Evolutionary conservation across 139 green algal genomes (phyloP), one percentile per base, ranked within the genome.

Genomic region (Nannochloris sp.): DNA sequence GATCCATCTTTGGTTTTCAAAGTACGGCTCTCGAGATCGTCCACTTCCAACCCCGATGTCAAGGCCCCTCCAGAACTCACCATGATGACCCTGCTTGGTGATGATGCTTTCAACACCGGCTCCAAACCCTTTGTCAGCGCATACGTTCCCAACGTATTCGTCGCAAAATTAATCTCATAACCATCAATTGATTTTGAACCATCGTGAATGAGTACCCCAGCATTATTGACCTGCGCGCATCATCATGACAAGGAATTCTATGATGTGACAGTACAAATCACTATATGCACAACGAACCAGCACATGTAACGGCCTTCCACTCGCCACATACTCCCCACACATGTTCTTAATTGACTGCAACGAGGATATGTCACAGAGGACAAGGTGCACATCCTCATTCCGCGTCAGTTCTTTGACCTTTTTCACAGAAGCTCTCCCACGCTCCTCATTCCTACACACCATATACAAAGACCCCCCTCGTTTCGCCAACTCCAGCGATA

Each of bases 141-240:
- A 21, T 73, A 78, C 9, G 64, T 40, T 19, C 72, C 84, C 54
- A 90, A 75, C 3, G 69, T 79, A 74, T 89, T 84, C 54, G 75
- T 83, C 1, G 84, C 83, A 73, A 87, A 88, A 55, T 71, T 80
- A 40, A 62, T 64, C 58, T 90, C 83, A 48, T 70, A 64, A 7
- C 79, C 77, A 25, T 90, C 84, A 0, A 67, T 46, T 3, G 78
- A 81, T 34, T 11, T 21, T 7, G 55, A 16, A 11, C 61, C 64
- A 61, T 86, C 69, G 46, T 84, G 46, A 44, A 80, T 66, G 75
- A 86, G 46, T 11, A 81, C 66, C 11, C 79, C 82, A n/a, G 83
- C 84, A 57, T 90, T 91, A 75, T 90, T 88, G 50, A 91, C 34
- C 34, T 40, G 34, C 34, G 14, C 34, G 8, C 34, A 40, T 12